phyloP scores from a whole-genome alignment of 441 rosid genomes.

The Kokia cookei region DNA sequence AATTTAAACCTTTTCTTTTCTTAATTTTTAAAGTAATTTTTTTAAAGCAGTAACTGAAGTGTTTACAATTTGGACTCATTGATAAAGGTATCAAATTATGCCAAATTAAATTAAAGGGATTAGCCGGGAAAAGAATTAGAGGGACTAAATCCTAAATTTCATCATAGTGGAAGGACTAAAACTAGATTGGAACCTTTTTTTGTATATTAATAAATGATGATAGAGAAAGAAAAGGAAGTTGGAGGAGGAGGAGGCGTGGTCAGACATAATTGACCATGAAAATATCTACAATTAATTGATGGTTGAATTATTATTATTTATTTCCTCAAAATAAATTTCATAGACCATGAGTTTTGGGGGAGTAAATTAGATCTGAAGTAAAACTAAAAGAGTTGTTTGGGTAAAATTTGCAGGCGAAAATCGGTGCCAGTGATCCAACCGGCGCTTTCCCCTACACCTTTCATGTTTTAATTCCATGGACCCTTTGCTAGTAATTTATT shows the following conservation, averaged over 20 bases:
- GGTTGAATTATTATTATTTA: neutral
- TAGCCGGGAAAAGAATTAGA: no score
- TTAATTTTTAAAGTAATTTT: neutral
- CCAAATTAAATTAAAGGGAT: no score
- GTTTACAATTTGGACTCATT: no score
- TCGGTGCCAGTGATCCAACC: slow-evolving; percentile 34
- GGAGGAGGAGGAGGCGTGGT: neutral
- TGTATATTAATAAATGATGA: neutral
- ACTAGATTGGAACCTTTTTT: no score
- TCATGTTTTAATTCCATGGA: slow-evolving; percentile 37
- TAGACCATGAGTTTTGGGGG: no score
- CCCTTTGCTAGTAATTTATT: neutral
- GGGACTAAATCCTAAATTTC: no score
- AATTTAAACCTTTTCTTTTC: neutral
- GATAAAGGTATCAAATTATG: no score
- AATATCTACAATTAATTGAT: neutral
- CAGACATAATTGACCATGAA: neutral
- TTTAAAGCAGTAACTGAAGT: no score
- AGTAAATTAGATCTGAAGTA: no score
- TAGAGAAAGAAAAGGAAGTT: neutral
- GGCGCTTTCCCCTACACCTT: slow-evolving; percentile 56
- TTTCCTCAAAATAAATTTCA: neutral
- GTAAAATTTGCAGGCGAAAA: slow-evolving; percentile 26
- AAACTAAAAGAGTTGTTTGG: neutral
- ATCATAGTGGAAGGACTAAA: no score